phyloP scores from a whole-genome alignment of 2,329 filamentous ascomycete genomes.

The Calonectria hongkongensis region DNA sequence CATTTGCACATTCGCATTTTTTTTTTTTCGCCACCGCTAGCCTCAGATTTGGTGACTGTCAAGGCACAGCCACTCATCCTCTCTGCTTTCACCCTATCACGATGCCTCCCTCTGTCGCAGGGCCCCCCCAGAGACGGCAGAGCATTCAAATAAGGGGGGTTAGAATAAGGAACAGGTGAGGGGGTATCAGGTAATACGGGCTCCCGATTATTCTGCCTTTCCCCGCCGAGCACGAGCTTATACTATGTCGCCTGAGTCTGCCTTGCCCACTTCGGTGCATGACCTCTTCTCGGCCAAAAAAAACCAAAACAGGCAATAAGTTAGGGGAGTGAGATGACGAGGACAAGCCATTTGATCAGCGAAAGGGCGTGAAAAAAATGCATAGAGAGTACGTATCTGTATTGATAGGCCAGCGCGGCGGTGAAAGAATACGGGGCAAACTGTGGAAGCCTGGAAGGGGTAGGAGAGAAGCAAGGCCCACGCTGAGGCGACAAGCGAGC shows the following conservation, averaged over 20 bases:
- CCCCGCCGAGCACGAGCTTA: slow-evolving; percentile 12
- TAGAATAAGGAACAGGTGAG: not conserved
- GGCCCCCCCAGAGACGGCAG: not conserved
- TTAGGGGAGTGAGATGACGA: not conserved
- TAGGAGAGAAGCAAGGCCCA: slow-evolving; percentile 2
- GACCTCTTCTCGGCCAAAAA: slow-evolving; percentile 2
- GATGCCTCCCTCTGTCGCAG: slow-evolving; percentile 4
- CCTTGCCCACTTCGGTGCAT: slow-evolving; percentile 6
- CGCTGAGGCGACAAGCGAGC: not conserved
- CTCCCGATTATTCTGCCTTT: slow-evolving; percentile 18
- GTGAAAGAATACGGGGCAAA: slow-evolving; percentile 19
- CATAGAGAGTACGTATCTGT: slow-evolving; percentile 5
- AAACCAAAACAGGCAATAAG: slow-evolving; percentile 9
- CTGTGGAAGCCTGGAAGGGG: slow-evolving; percentile 11
- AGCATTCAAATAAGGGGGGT: not conserved
- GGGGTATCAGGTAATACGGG: slow-evolving; percentile 6
- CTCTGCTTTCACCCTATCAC: not conserved
- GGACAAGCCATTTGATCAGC: not conserved
- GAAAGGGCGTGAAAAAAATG: slow-evolving; percentile 1
- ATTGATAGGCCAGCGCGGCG: not conserved
- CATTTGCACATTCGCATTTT: not conserved
- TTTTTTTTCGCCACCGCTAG: slow-evolving; percentile 18
- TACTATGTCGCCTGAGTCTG: not conserved
- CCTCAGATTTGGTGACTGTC: slow-evolving; percentile 2
- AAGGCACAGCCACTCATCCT: slow-evolving; percentile 6